phyloP scores from a whole-genome alignment of 306 rosid species.

The Cicer chorassanicum region DNA sequence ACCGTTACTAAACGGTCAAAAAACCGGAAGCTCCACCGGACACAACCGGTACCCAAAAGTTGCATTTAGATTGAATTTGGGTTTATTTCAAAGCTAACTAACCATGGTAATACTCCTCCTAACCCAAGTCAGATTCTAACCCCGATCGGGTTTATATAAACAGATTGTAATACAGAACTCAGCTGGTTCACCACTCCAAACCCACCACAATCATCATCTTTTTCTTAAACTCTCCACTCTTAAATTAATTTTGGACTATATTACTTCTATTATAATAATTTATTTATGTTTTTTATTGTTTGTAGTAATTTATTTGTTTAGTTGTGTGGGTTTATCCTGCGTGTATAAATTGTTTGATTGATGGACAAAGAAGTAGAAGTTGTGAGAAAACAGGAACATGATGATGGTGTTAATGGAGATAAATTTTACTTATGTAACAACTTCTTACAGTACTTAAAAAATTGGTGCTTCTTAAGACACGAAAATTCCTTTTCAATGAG shows the following conservation, averaged over 20 bases:
- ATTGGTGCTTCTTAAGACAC: no score
- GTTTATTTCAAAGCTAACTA: conserved; percentile 56
- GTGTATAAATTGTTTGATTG: conserved; percentile 28
- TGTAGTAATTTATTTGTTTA: neutral
- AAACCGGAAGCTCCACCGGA: conserved; percentile 51
- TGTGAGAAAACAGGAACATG: conserved; percentile 37
- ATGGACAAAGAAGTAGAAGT: conserved; percentile 62
- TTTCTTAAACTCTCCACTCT: neutral
- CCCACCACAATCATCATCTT: neutral
- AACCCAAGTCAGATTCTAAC: conserved; percentile 79
- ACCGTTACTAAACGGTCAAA: conserved; percentile 50
- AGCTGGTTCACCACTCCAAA: conserved; percentile 35
- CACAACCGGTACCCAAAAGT: conserved; percentile 46
- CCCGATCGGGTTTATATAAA: conserved; percentile 63
- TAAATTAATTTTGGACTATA: no score
- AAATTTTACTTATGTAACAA: no score
- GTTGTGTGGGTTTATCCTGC: conserved; percentile 17
- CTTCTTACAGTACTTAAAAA: no score
- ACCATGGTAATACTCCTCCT: conserved; percentile 47
- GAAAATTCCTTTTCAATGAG: no score
- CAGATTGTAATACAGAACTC: conserved; percentile 39
- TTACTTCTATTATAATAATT: neutral
- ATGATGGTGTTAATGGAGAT: conserved; percentile 33
- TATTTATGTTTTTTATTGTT: no score
- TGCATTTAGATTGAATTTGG: conserved; percentile 68